Percentiles rank a stretch among this genome's conserved stretches.
Evolutionary conservation across 1,139 yeast genomes (phyloP).

Genomic region (Wickerhamomyces sp.): DNA sequence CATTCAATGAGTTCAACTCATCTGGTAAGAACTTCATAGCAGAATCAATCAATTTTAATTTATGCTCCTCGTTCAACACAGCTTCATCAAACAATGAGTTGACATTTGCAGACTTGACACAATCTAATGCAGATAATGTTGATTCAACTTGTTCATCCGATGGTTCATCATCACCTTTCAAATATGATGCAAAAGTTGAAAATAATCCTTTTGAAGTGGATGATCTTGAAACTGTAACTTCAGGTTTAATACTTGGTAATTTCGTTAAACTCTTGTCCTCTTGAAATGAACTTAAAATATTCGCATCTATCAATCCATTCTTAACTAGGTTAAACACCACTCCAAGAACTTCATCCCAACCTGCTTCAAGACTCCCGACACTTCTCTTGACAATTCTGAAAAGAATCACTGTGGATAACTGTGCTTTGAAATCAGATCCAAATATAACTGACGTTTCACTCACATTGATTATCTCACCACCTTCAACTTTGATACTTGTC

Average conservation of each 20-base stretch:
- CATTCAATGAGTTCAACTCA: conserved; percentile 26
- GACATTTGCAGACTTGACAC: conserved; percentile 41
- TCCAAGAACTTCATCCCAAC: conserved; percentile 58
- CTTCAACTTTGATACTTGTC: conserved; percentile 22
- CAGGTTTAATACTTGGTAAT: conserved; percentile 61
- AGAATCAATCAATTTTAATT: conserved; percentile 15
- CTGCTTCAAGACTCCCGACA: conserved; percentile 27
- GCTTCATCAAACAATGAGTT: conserved; percentile 13
- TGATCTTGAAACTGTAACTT: conserved; percentile 55
- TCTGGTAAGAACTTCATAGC: conserved; percentile 27
- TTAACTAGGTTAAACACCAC: conserved; percentile 65
- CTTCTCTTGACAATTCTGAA: conserved; percentile 70
- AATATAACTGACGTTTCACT: conserved; percentile 78
- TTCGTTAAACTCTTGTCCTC: conserved; percentile 42
- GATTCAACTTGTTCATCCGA: conserved; percentile 87
- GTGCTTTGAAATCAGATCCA: conserved; percentile 91
- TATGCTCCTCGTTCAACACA: conserved; percentile 2
- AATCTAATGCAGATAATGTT: conserved; percentile 76
- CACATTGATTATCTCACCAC: conserved; percentile 55
- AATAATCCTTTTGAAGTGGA: conserved; percentile 68
- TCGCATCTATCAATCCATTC: conserved; percentile 66
- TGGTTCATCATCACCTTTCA: conserved; percentile 94
- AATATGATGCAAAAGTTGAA: conserved; percentile 85
- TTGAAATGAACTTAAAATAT: conserved; percentile 62
- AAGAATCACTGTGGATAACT: conserved; percentile 78